Evolutionary conservation across 371 early-diverging fungal species (phyloP), one percentile per base, ranked within the genome.

Genomic region (Actinomortierella wolfii): DNA sequence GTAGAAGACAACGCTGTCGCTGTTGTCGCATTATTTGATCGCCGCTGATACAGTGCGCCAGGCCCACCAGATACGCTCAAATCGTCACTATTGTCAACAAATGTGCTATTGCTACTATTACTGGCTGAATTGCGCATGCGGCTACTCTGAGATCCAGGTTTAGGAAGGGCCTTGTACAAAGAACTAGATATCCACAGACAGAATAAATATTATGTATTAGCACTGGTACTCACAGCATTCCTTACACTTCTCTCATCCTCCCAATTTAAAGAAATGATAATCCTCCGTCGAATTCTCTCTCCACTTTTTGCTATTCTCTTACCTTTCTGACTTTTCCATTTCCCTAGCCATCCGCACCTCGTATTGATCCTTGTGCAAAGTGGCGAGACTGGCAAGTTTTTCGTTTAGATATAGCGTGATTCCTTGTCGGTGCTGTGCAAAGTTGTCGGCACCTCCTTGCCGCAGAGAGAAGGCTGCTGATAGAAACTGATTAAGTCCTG

Each of bases 311-410:
- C 23, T 15, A 24, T 17, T 0, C 29, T n/a, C 18, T 23, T 57
- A 69, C 70, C 70, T 71, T 44, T 71, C 73, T 3, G 66, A 57
- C 54, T 66, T 71, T 24, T 71, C 73, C 67, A 71, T 62, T 54
- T 71, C 73, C 14, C 73, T 40, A 2, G 73, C 67, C 61, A 71
- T 66, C 66, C 73, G 60, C 29, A 56, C 46, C 47, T 71, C 66
- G 26, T 71, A 66, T 11, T 66, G 66, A n/a, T 71, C 73, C 59
- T 71, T 71, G 46, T 71, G 73, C 21, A 71, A 39, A 9, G 73
- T 71, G 1, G 73, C 73, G 5, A 71, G 52, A 39, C 59, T 55
- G 2, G 73, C 73, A 0, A 71, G 52, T 18, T 66, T 61, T 24
- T 71, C 73, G 24, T 71, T 71, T 56, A 71, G 20, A 51, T 71